phyloP scores from a whole-genome alignment of 371 early-diverging fungal genomes.

The Nematocida displodere region DNA sequence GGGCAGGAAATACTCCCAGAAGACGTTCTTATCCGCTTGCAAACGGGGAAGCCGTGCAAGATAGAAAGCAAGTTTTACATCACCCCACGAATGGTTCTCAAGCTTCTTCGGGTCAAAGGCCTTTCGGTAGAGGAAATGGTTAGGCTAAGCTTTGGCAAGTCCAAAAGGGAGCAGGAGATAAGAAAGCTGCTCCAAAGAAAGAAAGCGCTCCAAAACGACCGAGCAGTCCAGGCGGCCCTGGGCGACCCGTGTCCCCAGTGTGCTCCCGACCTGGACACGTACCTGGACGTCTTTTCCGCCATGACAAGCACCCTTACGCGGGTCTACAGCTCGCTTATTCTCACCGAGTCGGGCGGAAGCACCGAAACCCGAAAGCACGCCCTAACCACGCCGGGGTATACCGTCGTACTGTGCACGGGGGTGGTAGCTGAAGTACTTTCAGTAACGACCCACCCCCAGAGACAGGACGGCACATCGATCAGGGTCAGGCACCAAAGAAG shows the following conservation, averaged over 20 bases:
- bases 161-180: slow-evolving; percentile 53
- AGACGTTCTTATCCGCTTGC: slow-evolving; percentile 47
- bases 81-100: slow-evolving; percentile 60
- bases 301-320: background rate
- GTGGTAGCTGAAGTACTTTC: background rate
- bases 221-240: background rate
- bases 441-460: background rate
- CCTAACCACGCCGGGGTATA: background rate
- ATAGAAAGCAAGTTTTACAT: slow-evolving; percentile 62
- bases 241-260: slow-evolving; percentile 37
- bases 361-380: background rate
- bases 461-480: too few relatives aligned
- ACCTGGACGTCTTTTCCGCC: slow-evolving; percentile 14
- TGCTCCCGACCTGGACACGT: slow-evolving; percentile 11
- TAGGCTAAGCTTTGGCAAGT: slow-evolving; percentile 61
- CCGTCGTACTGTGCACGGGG: background rate
- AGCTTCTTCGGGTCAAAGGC: slow-evolving; percentile 54
- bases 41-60: slow-evolving; percentile 48
- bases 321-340: background rate
- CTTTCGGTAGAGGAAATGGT: slow-evolving; percentile 63
- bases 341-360: background rate
- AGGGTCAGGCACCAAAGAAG: too few relatives aligned
- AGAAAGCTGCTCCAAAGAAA: slow-evolving; percentile 44
- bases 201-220: slow-evolving; percentile 34
- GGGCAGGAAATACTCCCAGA: slow-evolving; percentile 61